A percentile compares a stretch with the other conserved stretches of the same genome.
Conservation (phyloP, 208 protist species). For the Trichomonas vaginalis region DNA sequence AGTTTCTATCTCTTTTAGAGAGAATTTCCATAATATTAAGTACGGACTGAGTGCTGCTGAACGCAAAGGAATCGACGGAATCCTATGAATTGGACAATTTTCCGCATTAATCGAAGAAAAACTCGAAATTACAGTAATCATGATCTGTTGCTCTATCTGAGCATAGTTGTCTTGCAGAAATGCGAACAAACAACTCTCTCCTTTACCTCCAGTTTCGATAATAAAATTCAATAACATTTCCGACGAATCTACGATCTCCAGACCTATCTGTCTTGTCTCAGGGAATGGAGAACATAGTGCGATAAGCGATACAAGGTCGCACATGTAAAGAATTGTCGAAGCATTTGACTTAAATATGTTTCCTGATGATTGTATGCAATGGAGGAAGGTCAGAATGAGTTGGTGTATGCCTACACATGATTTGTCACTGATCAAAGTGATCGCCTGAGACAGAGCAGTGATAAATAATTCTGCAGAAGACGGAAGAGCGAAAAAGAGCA, state of each 20-base stretch:
- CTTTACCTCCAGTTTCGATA: background rate
- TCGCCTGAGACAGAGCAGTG: background rate
- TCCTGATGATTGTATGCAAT: background rate
- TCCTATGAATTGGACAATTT: background rate
- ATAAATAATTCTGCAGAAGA: background rate
- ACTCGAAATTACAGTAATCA: background rate
- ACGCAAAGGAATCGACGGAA: background rate
- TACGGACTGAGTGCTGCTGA: background rate
- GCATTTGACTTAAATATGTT: background rate
- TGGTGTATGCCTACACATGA: background rate
- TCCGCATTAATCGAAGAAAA: background rate
- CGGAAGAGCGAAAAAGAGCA: background rate
- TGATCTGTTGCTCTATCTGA: background rate
- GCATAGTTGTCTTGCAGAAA: background rate
- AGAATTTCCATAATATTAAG: background rate
- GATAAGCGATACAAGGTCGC: background rate
- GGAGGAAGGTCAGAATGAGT: background rate
- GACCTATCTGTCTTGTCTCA: background rate
- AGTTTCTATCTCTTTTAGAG: background rate
- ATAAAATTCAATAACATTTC: background rate
- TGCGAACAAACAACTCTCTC: background rate
- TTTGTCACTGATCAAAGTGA: background rate
- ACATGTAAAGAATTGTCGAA: background rate
- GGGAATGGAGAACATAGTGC: background rate
- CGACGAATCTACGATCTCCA: background rate